These are phyloP conservation scores for Pichia terricola DNA, from an alignment of 1,139 yeast genomes.

Conservation along the genomic window DNA sequence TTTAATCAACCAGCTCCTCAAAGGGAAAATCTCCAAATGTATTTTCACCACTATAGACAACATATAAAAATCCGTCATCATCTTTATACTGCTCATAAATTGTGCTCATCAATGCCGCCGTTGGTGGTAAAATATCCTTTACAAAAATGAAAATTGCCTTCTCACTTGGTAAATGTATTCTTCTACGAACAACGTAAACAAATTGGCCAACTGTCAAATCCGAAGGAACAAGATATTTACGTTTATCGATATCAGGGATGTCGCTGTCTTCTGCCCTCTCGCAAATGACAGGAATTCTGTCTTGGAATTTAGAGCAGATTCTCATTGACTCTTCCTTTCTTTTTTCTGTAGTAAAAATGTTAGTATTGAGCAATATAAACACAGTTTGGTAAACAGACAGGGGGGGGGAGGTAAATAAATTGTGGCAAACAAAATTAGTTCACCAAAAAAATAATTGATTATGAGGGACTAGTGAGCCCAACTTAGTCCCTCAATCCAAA, in stretches of 20 bases:
- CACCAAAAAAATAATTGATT: too few species aligned
- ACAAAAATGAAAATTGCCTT: slow-evolving; percentile 96
- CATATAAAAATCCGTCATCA: slow-evolving; percentile 93
- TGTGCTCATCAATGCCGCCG: slow-evolving; percentile 92
- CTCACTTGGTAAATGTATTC: slow-evolving; percentile 92
- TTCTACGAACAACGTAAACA: slow-evolving; percentile 92
- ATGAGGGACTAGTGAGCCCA: too few species aligned
- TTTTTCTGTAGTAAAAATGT: slow-evolving; percentile 43
- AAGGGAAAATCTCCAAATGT: slow-evolving; percentile 48
- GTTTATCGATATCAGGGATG: slow-evolving; percentile 91
- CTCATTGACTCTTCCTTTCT: slow-evolving; percentile 94
- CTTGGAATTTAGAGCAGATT: slow-evolving; percentile 80
- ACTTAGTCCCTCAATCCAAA: too few species aligned
- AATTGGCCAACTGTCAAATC: slow-evolving; percentile 97
- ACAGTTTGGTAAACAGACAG: background rate
- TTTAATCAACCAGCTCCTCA: too few species aligned
- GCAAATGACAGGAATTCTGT: slow-evolving; percentile 93
- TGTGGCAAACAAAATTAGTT: background rate
- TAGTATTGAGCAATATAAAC: background rate
- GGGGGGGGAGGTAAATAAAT: background rate
- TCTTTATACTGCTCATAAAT: slow-evolving; percentile 96
- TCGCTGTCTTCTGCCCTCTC: slow-evolving; percentile 97
- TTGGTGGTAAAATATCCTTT: slow-evolving; percentile 93
- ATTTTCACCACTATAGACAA: slow-evolving; percentile 81
- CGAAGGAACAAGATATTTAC: slow-evolving; percentile 92